A percentile compares a stretch with the other conserved stretches of the same genome.
Evolutionary conservation across 768 basidiomycete species (phyloP).

Genomic region (Chlorophyllum brunneum): DNA sequence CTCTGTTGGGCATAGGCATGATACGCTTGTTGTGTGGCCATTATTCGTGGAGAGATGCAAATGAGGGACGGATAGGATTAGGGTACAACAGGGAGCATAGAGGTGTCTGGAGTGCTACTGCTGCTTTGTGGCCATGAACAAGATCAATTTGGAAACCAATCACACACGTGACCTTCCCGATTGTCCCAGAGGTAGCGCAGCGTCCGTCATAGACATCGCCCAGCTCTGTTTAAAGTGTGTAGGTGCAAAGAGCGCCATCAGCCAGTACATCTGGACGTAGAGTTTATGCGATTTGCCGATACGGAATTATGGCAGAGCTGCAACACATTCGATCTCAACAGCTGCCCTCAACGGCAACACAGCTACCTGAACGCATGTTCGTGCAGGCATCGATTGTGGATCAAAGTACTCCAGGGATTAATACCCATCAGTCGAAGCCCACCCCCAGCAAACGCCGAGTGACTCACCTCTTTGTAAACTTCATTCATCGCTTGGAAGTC

Average conservation of each 20-base stretch:
- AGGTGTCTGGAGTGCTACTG: slow-evolving; percentile 12
- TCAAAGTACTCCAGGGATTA: slow-evolving; percentile 14
- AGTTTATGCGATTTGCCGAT: background rate
- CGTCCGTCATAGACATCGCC: no score
- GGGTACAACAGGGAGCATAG: slow-evolving; percentile 17
- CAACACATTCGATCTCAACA: slow-evolving; percentile 17
- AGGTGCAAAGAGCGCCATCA: no score
- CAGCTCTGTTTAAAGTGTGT: no score
- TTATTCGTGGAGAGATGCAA: slow-evolving; percentile 21
- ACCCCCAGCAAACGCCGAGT: background rate
- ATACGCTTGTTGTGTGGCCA: slow-evolving; percentile 50
- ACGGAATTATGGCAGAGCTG: slow-evolving; percentile 43
- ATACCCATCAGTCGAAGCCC: background rate
- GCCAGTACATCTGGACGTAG: no score
- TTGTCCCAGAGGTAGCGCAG: no score
- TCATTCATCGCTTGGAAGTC: slow-evolving; percentile 16
- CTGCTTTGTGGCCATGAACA: slow-evolving; percentile 14
- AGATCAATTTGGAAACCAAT: slow-evolving; percentile 11
- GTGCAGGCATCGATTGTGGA: slow-evolving; percentile 12
- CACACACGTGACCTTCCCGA: slow-evolving; percentile 7
- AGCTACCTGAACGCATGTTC: slow-evolving; percentile 17
- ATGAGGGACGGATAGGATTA: slow-evolving; percentile 14
- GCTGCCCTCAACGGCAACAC: slow-evolving; percentile 14
- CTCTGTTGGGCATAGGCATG: slow-evolving; percentile 45
- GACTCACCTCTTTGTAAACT: slow-evolving; percentile 14